These are phyloP conservation scores for Eruca vesicaria DNA, from an alignment of 441 rosid species.

Conservation along the genomic window DNA sequence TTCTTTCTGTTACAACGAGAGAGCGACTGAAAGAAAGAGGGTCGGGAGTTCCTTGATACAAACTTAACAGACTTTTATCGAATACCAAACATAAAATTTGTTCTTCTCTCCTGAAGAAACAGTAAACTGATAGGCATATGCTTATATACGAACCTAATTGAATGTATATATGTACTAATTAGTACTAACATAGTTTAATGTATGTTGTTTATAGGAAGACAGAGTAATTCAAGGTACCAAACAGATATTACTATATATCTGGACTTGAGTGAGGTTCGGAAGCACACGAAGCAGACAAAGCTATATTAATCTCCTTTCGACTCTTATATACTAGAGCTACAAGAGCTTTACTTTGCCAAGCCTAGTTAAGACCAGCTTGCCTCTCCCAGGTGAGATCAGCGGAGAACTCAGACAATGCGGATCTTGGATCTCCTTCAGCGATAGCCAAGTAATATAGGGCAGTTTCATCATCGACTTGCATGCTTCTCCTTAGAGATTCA, in stretches of 20 bases:
- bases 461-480: conserved; percentile 88
- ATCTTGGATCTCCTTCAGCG: conserved; percentile 75
- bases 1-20: too few relatives aligned
- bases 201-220: not conserved
- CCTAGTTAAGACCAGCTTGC: conserved; percentile 45
- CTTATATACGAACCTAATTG: not conserved
- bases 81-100: too few relatives aligned
- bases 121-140: not conserved
- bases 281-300: not conserved
- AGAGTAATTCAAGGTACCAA: not conserved
- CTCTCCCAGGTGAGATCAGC: conserved; percentile 80
- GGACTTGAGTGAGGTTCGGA: not conserved
- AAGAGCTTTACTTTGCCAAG: not conserved
- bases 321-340: conserved; percentile 5
- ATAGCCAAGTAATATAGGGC: conserved; percentile 78
- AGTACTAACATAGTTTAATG: not conserved
- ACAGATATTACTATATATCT: not conserved
- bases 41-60: too few relatives aligned
- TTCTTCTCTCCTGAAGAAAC: too few relatives aligned
- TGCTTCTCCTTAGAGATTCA: conserved; percentile 75
- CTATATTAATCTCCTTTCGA: not conserved
- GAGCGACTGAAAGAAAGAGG: too few relatives aligned
- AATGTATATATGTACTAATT: not conserved
- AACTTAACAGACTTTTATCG: too few relatives aligned
- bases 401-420: conserved; percentile 67